Conservation (phyloP, 495 filamentous ascomycete genomes). For the Cenococcum geophilum region DNA sequence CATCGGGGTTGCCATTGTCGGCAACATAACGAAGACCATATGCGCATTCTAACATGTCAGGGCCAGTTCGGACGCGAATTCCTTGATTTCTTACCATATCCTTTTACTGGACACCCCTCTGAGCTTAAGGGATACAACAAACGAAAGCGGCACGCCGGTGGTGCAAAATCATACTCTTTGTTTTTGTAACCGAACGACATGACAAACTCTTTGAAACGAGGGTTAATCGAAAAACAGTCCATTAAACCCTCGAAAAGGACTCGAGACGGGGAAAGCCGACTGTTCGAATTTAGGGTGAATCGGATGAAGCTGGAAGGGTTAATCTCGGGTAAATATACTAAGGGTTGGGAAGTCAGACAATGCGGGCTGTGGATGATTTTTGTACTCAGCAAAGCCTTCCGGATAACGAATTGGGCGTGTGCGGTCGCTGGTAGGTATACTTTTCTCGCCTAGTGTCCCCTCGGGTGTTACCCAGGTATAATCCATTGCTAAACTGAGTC, state of each 20-base stretch:
- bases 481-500: too few relatives aligned
- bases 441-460: too few relatives aligned
- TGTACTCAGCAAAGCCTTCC: too few relatives aligned
- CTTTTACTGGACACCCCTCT: not conserved
- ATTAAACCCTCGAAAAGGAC: not conserved
- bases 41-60: not conserved
- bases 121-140: not conserved
- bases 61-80: not conserved
- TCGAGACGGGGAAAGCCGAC: conserved; percentile 1
- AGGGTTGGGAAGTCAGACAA: not conserved
- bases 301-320: not conserved
- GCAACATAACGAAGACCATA: conserved; percentile 3
- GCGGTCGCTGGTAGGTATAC: too few relatives aligned
- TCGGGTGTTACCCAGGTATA: too few relatives aligned
- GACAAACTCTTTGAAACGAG: conserved; percentile 7
- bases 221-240: not conserved
- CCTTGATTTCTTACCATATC: not conserved
- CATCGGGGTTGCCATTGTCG: conserved; percentile 5
- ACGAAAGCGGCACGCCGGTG: not conserved
- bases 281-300: conserved; percentile 5
- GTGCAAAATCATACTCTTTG: conserved; percentile 5
- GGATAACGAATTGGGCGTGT: too few relatives aligned
- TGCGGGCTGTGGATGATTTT: not conserved
- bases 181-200: not conserved
- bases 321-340: not conserved